These are phyloP conservation scores for Auricularia heimuer DNA, from an alignment of 768 basidiomycete species.

Conservation along the genomic window DNA sequence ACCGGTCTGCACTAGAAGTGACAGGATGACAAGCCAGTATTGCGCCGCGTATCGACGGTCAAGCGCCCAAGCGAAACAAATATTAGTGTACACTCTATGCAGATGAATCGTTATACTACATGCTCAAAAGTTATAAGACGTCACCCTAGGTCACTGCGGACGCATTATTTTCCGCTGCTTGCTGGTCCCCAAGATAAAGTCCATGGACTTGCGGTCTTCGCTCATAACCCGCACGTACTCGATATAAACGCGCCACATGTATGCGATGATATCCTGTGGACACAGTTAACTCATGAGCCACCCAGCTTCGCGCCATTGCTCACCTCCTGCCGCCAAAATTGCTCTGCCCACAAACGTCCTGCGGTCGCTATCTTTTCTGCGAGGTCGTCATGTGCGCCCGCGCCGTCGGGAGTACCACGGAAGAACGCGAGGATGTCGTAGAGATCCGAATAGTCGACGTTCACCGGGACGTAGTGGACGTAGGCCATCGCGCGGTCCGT, in stretches of 20 bases:
- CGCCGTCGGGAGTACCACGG: conserved; percentile 44
- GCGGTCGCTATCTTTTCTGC: conserved; percentile 45
- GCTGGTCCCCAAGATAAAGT: conserved; percentile 2
- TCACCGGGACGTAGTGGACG: conserved; percentile 67
- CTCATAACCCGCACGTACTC: conserved; percentile 48
- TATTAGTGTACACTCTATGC: too few species aligned
- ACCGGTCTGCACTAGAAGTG: too few species aligned
- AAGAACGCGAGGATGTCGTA: conserved; percentile 69
- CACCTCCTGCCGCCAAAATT: conserved; percentile 53
- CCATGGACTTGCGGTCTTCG: conserved; percentile 34
- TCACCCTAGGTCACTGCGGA: too few species aligned
- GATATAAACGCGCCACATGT: conserved; percentile 33
- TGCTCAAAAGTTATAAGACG: too few species aligned
- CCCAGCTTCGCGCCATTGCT: conserved; percentile 27
- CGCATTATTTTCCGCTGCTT: not conserved
- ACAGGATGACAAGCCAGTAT: too few species aligned
- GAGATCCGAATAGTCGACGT: conserved; percentile 53
- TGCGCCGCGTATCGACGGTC: too few species aligned
- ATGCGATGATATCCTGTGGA: not conserved
- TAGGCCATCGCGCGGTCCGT: conserved; percentile 51
- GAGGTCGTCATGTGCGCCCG: conserved; percentile 44
- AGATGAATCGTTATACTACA: too few species aligned
- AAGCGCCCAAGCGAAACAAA: too few species aligned
- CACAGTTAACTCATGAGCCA: conserved; percentile 45
- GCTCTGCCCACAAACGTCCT: conserved; percentile 47